Conservation (phyloP, 2,329 filamentous ascomycete genomes). For the Neopestalotiopsis rosae region DNA sequence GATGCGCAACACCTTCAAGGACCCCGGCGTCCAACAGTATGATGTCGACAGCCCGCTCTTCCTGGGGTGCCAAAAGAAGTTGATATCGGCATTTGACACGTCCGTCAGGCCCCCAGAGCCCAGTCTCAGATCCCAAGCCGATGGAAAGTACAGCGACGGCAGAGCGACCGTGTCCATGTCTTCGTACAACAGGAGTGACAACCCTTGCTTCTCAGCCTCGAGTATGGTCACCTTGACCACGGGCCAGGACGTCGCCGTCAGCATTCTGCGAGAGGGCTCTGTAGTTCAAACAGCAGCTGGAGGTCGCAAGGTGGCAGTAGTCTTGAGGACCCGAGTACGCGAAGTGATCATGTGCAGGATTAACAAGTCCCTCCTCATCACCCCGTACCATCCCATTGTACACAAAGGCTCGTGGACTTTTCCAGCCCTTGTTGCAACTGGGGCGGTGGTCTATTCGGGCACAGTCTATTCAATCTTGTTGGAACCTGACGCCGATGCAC, state of each 20-base stretch:
- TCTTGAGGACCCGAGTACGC: conserved; percentile 55
- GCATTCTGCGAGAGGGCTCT: conserved; percentile 50
- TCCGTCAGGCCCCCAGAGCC: conserved; percentile 49
- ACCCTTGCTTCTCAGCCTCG: conserved; percentile 59
- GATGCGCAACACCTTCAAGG: conserved; percentile 67
- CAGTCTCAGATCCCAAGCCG: conserved; percentile 15
- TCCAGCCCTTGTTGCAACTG: conserved; percentile 43
- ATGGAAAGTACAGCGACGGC: conserved; percentile 13
- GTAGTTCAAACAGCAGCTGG: conserved; percentile 57
- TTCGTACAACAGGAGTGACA: conserved; percentile 45
- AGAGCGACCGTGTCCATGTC: conserved; percentile 42
- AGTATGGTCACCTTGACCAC: conserved; percentile 52
- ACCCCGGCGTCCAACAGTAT: conserved; percentile 62
- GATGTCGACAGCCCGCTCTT: conserved; percentile 58
- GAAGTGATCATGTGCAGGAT: conserved; percentile 50
- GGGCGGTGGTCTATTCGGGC: conserved; percentile 50
- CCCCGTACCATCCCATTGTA: conserved; percentile 65
- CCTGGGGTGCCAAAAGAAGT: conserved; percentile 49
- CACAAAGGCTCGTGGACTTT: conserved; percentile 50
- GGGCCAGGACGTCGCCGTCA: conserved; percentile 45
- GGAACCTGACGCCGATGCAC: conserved; percentile 46
- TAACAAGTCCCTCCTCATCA: conserved; percentile 51
- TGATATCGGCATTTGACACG: conserved; percentile 55
- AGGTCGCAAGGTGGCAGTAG: conserved; percentile 50
- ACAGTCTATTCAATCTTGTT: conserved; percentile 63